phyloP scores from a whole-genome alignment of 2,329 filamentous ascomycete genomes.

The Aspergillus bombycis region DNA sequence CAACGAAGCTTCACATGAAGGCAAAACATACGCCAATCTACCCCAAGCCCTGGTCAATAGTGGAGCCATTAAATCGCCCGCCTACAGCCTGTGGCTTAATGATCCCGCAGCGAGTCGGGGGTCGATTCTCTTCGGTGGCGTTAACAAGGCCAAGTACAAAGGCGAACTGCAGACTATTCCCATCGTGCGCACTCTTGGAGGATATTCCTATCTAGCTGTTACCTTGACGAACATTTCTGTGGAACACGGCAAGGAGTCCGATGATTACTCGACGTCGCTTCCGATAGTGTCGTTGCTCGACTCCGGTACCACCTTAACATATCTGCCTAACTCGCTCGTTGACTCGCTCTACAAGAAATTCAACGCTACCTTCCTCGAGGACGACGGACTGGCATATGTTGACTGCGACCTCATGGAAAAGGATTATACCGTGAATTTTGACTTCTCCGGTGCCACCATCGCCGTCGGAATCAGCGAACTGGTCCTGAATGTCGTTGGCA shows the following conservation, averaged over 20 bases:
- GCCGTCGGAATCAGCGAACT: conserved; percentile 60
- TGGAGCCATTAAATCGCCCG: conserved; percentile 64
- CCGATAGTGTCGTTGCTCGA: conserved; percentile 69
- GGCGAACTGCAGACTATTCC: conserved; percentile 67
- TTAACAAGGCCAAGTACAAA: conserved; percentile 65
- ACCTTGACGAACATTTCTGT: conserved; percentile 63
- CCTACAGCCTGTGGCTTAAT: conserved; percentile 74
- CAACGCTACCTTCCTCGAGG: conserved; percentile 58
- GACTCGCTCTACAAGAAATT: conserved; percentile 59
- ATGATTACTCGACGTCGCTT: conserved; percentile 24
- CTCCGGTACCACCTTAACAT: conserved; percentile 69
- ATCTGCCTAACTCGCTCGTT: conserved; percentile 60
- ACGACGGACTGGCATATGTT: conserved; percentile 54
- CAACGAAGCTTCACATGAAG: conserved; percentile 64
- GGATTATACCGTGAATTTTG: conserved; percentile 55
- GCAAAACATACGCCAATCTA: conserved; percentile 58
- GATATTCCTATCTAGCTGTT: conserved; percentile 65
- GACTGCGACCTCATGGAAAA: conserved; percentile 54
- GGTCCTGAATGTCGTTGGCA: conserved; percentile 61
- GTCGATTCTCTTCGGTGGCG: conserved; percentile 71
- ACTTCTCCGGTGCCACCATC: conserved; percentile 58
- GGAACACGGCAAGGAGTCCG: conserved; percentile 17
- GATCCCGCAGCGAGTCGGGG: conserved; percentile 65
- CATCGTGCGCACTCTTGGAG: conserved; percentile 55
- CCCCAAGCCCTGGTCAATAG: conserved; percentile 63